A percentile compares a stretch with the other conserved stretches of the same genome.
These are phyloP conservation scores for Backusella mclennaniae DNA, from an alignment of 192 early-diverging fungal species.

Conservation along the genomic window DNA sequence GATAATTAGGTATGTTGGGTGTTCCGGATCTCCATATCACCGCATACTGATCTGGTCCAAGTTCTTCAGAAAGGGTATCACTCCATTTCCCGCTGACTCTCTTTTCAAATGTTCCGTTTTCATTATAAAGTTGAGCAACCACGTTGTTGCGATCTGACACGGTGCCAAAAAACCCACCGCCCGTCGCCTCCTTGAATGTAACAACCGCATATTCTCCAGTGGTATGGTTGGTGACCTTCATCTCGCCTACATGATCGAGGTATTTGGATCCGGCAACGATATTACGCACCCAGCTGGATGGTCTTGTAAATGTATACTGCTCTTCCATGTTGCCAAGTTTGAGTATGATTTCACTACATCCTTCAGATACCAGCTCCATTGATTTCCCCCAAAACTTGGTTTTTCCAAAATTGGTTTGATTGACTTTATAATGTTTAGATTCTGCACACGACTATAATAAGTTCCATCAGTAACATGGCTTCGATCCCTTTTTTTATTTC, in stretches of 20 bases:
- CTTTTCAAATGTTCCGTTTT: constrained; percentile 47
- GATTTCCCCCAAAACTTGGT: constrained; percentile 89
- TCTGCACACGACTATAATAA: constrained; percentile 64
- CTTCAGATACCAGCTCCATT: constrained; percentile 80
- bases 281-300: constrained; percentile 86
- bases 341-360: constrained; percentile 77
- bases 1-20: constrained; percentile 58
- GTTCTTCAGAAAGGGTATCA: constrained; percentile 53
- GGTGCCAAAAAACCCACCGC: constrained; percentile 58
- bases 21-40: constrained; percentile 78
- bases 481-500: constrained; percentile 73
- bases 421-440: constrained; percentile 69
- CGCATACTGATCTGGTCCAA: constrained; percentile 60
- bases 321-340: constrained; percentile 57
- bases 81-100: constrained; percentile 60
- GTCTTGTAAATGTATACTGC: constrained; percentile 82
- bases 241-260: constrained; percentile 88
- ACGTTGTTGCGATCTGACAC: constrained; percentile 64
- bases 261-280: constrained; percentile 78
- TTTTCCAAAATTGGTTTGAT: constrained; percentile 85
- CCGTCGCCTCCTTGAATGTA: constrained; percentile 75
- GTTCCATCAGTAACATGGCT: constrained; percentile 39
- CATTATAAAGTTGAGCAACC: constrained; percentile 47
- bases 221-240: constrained; percentile 70
- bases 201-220: constrained; percentile 71